Evolutionary conservation across 768 basidiomycete species (phyloP), one percentile per base, ranked within the genome.

Genomic region (Leccinum obscurum): DNA sequence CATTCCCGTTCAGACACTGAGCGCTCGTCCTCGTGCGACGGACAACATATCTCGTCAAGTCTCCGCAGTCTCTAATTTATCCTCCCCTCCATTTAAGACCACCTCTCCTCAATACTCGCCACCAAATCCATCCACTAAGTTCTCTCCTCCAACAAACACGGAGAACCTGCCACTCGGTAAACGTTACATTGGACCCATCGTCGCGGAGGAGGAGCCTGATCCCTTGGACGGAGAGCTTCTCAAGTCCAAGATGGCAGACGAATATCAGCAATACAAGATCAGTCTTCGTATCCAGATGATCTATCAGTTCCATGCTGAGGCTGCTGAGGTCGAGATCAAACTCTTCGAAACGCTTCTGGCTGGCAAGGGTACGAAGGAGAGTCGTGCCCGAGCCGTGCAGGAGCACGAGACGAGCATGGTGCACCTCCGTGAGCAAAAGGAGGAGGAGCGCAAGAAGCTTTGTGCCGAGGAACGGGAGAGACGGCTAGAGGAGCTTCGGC

Each of bases 261-360:
- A 73, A 2, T 75, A 70, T 35, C 73, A 72, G 2, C 65, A 68
- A 48, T 74, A 65, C 41, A 74, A 75, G 60, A 54, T 72, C 41
- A 58, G 68, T 37, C 67, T 74, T 17, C 74, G 73, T 6, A 74
- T 75, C 6, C 72, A 74, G 61, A 74, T 74, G 72, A 74, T 74
- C 30, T 66, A 73, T 56, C 60, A 74, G 10, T 74, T 74, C 61
- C 72, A 74, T 26, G 64, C 61, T 3, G 67, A 69, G 58, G 72
- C 72, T 2, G 70, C 72, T 7, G 58, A 68, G 14, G 59, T 72
- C 60, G 72, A 74, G 58, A 69, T 75, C 32, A 68, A 67, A 46
- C 70, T 75, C 20, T 64, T 75, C 15, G 65, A 68, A 49, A 64
- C 53, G 1, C 72, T 74, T 28, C 54, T 72, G n/a, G 55, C 66